Percentiles rank a stretch among this genome's conserved stretches.
These are phyloP conservation scores for Solanum chilense DNA, from an alignment of 257 asterid species.

Conservation along the genomic window DNA sequence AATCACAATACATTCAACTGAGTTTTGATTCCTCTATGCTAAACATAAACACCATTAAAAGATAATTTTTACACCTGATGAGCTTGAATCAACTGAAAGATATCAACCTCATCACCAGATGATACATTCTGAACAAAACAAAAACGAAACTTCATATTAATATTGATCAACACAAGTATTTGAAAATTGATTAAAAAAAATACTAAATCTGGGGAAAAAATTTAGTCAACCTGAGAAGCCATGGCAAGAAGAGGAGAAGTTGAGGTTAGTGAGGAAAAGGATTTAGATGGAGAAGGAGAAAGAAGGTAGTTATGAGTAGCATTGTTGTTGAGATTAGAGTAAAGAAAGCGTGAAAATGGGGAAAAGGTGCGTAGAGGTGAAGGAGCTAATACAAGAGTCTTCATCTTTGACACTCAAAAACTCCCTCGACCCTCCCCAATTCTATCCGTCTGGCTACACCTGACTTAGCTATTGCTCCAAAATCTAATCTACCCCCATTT, in stretches of 20 bases:
- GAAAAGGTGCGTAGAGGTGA: conserved; percentile 5
- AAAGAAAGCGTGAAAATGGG: conserved; percentile 1
- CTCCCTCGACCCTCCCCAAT: neutral
- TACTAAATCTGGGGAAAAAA: too few species aligned
- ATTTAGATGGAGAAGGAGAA: neutral
- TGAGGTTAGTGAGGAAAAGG: neutral
- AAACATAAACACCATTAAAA: neutral
- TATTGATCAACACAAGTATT: neutral
- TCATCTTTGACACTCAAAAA: neutral
- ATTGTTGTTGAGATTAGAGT: neutral
- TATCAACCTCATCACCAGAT: conserved; percentile 15
- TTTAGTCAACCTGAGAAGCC: neutral
- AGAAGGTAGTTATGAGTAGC: neutral
- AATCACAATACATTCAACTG: neutral
- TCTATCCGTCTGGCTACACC: neutral
- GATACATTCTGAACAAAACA: conserved; percentile 26
- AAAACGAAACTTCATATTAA: neutral
- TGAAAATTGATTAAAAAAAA: neutral
- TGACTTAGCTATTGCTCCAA: neutral
- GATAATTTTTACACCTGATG: conserved; percentile 51
- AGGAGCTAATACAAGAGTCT: conserved; percentile 1
- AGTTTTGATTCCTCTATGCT: neutral
- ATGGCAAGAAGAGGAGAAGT: conserved; percentile 2
- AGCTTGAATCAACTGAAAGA: conserved; percentile 60
- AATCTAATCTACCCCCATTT: neutral